Percentiles rank a stretch among this genome's conserved stretches.
phyloP scores from a whole-genome alignment of 345 rosid genomes.

The Syzygium aqueum region DNA sequence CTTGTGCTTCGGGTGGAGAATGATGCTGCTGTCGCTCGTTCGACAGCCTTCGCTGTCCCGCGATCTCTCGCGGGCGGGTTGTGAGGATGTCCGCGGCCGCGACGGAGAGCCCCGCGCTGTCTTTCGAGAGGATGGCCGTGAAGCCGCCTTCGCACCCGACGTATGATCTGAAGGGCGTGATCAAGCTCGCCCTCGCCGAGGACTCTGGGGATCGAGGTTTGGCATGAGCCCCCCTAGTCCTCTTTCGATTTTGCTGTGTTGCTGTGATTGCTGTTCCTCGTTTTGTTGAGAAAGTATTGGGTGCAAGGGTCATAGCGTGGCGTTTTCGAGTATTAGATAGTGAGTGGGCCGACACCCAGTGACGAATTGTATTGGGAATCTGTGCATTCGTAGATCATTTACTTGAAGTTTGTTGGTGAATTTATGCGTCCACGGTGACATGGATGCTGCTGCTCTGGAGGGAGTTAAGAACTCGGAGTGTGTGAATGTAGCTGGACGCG shows the following conservation, averaged over 20 bases:
- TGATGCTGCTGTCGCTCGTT: neutral
- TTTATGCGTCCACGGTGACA: neutral
- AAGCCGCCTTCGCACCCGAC: constrained; percentile 92
- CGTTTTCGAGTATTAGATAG: neutral
- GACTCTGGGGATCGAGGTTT: constrained; percentile 91
- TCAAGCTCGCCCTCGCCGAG: constrained; percentile 75
- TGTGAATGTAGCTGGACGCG: neutral
- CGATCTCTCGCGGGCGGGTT: constrained; percentile 14
- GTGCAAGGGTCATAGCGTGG: neutral
- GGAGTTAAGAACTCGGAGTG: neutral
- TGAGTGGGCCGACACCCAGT: neutral
- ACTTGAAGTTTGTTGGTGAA: neutral
- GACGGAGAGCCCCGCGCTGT: constrained; percentile 13
- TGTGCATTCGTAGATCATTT: neutral
- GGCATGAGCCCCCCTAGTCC: neutral
- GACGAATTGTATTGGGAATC: neutral
- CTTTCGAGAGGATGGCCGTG: constrained; percentile 34
- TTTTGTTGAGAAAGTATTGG: neutral
- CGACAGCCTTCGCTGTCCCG: neutral
- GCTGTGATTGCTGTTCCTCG: neutral
- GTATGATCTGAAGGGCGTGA: constrained; percentile 64
- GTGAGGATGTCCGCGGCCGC: constrained; percentile 43
- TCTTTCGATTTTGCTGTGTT: neutral
- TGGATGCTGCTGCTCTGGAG: neutral
- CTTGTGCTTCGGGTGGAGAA: neutral